These are phyloP conservation scores for Jacaranda mimosifolia DNA, from an alignment of 257 asterid genomes.

Conservation along the genomic window DNA sequence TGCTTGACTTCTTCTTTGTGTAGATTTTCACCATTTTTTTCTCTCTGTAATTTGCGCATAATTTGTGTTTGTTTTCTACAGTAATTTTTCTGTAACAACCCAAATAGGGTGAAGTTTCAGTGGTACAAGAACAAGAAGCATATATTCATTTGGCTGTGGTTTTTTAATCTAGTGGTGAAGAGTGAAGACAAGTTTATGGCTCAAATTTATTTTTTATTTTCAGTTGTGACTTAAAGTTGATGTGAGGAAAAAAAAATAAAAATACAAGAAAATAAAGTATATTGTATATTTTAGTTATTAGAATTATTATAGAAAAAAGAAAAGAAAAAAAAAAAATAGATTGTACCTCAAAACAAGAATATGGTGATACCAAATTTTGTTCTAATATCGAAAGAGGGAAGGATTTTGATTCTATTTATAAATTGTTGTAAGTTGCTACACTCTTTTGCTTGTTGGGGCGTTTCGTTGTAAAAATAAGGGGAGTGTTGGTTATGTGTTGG, in stretches of 20 bases:
- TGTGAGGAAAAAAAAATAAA: not conserved
- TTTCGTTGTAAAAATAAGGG: no score
- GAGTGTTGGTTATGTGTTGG: no score
- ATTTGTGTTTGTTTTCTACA: slow-evolving; percentile 38
- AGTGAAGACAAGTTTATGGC: slow-evolving; percentile 19
- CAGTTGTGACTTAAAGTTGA: slow-evolving; percentile 25
- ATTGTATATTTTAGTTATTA: no score
- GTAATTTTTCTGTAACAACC: slow-evolving; percentile 43
- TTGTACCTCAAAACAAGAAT: no score
- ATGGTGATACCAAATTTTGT: no score
- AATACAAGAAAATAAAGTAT: no score
- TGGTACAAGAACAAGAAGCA: slow-evolving; percentile 36
- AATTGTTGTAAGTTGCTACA: no score
- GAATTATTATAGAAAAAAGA: no score
- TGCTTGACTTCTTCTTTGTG: slow-evolving; percentile 51
- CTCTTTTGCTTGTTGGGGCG: no score
- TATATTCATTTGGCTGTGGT: slow-evolving; percentile 32
- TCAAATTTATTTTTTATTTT: slow-evolving; percentile 11
- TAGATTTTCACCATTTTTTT: slow-evolving; percentile 50
- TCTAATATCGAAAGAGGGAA: no score
- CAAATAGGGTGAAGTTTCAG: slow-evolving; percentile 31
- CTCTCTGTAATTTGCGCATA: slow-evolving; percentile 41
- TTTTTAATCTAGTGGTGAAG: slow-evolving; percentile 16
- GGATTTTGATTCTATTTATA: no score
- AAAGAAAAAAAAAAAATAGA: not conserved